Evolutionary conservation across 805 yeast species (phyloP), one percentile per base, ranked within the genome.

Genomic region (Pichia nanzhaoensis): DNA sequence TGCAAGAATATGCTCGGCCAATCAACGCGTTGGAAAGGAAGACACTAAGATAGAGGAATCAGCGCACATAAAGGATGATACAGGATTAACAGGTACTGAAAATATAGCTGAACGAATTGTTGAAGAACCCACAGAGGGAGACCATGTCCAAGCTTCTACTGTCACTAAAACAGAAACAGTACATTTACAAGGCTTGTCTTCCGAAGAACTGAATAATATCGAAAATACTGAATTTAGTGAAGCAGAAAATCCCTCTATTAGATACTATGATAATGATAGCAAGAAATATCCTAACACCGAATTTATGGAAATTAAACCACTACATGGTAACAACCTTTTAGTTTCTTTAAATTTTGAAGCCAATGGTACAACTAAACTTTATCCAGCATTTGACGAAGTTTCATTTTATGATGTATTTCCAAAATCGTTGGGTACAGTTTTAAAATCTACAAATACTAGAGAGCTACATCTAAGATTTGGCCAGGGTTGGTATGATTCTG

Each of bases 401-500:
- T 39, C 41, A 7, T 86, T 82, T 55, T 82, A 80, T 57, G 75
- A 76, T 4, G 73, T 76, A 16, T 90, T 93, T 55, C 97, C 99
- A 0, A 77, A 84, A 48, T 70, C 88, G 1, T 66, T 93, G 8
- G 91, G 88, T 3, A 93, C 95, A 24, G 72, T 91, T 2, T 58
- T 93, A 13, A 78, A 75, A 35, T 64, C 73, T 12, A 75, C 95
- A 2, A 70, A 74, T 47, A 75, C 95, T 0, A 71, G 84, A 44
- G 90, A 86, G 55, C 68, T 93, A 37, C 95, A 87, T 60, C 66
- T 93, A 48, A 68, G 97, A 44, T 93, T 93, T 59, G 77, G 95
- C 2, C 95, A 87, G 62, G 99, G 99, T 0, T 84, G 89, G 80
- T 93, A 96, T 91, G 96, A 93, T 58, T 68, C 90, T 1, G 86